Evolutionary conservation across 73 alveolate species (phyloP), one percentile per base, ranked within the genome.

Genomic region (Durusdinium trenchii): DNA sequence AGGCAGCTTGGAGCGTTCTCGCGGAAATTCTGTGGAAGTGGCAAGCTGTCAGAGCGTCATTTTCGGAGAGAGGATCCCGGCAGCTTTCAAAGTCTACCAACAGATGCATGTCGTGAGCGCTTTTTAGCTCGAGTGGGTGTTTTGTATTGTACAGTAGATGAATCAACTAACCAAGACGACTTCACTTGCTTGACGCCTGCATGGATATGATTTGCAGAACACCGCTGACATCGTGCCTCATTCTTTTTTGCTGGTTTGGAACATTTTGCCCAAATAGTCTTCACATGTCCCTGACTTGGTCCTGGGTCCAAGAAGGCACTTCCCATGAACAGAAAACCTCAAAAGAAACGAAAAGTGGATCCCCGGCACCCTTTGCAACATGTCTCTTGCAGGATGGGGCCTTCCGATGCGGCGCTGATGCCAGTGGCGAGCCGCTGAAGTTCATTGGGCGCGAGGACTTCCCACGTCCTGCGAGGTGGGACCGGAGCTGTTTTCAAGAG

Each of bases 1-100:
- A 86, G 95, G 95, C 95, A 86, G 47, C 69, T 86, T 32, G 95
- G 95, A 3, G 95, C 95, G 38, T 86, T 86, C n/a, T 86, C 95
- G n/a, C 95, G 95, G 83, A 67, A 69, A 18, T 86, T 86, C 61
- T 64, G 75, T 46, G 95, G 95, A 9, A 69, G 81, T 62, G 95
- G 95, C 52, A 20, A 57, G 95, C 95, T 86, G n/a, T 86, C 95
- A 46, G 76, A 69, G 83, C 42, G 46, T 46, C 95, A 86, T 40
- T 86, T 86, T 83, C 95, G 95, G 10, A 81, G 95, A 42, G 95
- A 86, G 95, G 95, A 38, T n/a, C n/a, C n/a, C 38, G 46, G 83
- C 26, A 64, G 36, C 45, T 18, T 32, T 38, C 45, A 43, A 64
- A 64, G 79, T 40, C 32, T 62, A 62, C 38, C 32, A 26, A 26